Conservation (phyloP, 345 rosid genomes). For the Zanthoxylum bungeanum region DNA sequence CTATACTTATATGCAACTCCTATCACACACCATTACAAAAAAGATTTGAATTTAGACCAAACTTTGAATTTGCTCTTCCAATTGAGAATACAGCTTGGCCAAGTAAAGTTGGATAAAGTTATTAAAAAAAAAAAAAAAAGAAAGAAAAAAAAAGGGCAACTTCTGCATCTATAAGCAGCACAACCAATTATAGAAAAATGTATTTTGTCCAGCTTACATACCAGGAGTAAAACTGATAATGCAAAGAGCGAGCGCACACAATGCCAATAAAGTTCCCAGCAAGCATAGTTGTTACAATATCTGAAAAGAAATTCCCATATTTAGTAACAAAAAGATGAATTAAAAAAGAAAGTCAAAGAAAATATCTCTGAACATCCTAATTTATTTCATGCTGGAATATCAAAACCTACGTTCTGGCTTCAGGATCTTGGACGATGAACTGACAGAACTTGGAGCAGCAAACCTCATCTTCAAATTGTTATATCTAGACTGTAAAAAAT, state of each 20-base stretch:
- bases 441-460: slow-evolving; percentile 25
- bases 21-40: neutral
- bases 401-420: slow-evolving; percentile 62
- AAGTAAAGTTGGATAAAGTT: neutral
- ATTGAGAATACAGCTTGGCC: neutral
- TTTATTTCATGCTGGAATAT: neutral
- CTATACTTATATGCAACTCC: neutral
- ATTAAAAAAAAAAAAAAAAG: no score
- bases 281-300: slow-evolving; percentile 70
- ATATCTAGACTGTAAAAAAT: slow-evolving; percentile 50
- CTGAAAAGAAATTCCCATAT: slow-evolving; percentile 37
- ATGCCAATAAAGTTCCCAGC: slow-evolving; percentile 91
- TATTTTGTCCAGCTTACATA: slow-evolving; percentile 20
- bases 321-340: slow-evolving; percentile 16
- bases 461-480: slow-evolving; percentile 30
- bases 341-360: neutral
- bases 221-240: slow-evolving; percentile 98
- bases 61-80: neutral
- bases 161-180: neutral
- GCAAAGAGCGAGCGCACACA: slow-evolving; percentile 87
- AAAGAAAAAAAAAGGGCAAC: neutral
- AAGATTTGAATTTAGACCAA: neutral
- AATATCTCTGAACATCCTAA: neutral
- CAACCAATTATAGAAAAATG: neutral
- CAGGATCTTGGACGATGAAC: slow-evolving; percentile 40